Evolutionary conservation across 345 rosid genomes (phyloP), one percentile per base, ranked within the genome.

Genomic region (Aquilaria sinensis): DNA sequence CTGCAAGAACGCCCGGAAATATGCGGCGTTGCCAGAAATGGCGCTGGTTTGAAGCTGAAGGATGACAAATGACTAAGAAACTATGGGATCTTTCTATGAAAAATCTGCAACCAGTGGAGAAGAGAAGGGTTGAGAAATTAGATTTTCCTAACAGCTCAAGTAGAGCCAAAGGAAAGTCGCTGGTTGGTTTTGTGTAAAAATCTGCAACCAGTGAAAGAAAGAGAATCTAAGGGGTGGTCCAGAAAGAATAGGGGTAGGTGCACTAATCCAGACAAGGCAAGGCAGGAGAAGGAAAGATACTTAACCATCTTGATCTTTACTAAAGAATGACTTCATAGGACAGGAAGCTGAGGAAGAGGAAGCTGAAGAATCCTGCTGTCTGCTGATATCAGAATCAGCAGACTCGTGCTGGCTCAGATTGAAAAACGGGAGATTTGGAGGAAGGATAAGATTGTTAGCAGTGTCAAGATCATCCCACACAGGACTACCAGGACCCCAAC

Each of bases 401-500:
- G 68, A 72, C 47, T 73, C 72, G 51, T 70, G 80, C 37, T 77
- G 81, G 37, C 70, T 80, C n/a, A 51, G 66, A 60, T 68, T 61
- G 50, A 65, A 66, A 53, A 77, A 82, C 11, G 84, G 84, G 52
- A 85, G 78, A 12, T 78, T 77, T 52, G 87, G 78, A 49, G 72
- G 82, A 31, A 79, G 37, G 9, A 81, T 67, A 48, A 83, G 75
- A 70, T 74, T 78, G 72, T 76, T 77, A 34, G 63, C 61, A 29
- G 78, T 59, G 63, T 92, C 96, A 66, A 94, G 67, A 69, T 92
- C 93, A 74, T 92, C 98, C 98, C 98, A 89, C 1, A 89, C 89
- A 32, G 98, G 78, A 69, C 96, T 89, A 12, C 83, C 96, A 12
- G 96, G 96, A 52, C 93, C 96, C 96, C 96, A 87, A 58, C 85